Percentiles rank a stretch among this genome's conserved stretches.
These are phyloP conservation scores for Citrus inodora DNA, from an alignment of 345 rosid species.

Conservation along the genomic window DNA sequence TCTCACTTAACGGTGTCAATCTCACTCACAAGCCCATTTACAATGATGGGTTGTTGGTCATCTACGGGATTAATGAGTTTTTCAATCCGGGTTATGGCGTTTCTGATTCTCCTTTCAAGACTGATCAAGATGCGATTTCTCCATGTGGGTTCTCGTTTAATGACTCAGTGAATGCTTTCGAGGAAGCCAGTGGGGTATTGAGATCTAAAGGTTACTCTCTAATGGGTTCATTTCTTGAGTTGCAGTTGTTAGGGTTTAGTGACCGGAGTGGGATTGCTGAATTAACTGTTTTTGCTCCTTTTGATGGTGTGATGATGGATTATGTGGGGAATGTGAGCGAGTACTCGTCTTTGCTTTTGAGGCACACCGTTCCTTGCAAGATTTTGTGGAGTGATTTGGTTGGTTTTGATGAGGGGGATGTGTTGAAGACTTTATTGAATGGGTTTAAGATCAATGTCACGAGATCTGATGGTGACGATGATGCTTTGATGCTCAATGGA, in stretches of 20 bases:
- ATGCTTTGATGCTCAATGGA: conserved; percentile 29
- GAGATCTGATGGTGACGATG: conserved; percentile 18
- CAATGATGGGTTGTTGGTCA: conserved; percentile 34
- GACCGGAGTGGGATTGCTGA: background rate
- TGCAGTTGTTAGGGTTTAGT: conserved; percentile 31
- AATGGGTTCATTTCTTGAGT: conserved; percentile 42
- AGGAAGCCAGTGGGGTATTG: conserved; percentile 21
- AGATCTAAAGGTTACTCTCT: conserved; percentile 36
- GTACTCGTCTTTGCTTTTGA: conserved; percentile 26
- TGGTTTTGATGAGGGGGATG: conserved; percentile 1
- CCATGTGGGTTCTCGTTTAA: conserved; percentile 7
- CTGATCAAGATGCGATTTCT: background rate
- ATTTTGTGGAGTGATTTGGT: conserved; percentile 31
- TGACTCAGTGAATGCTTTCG: background rate
- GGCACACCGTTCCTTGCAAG: conserved; percentile 36
- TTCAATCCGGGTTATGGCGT: conserved; percentile 23
- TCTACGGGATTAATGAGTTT: conserved; percentile 34
- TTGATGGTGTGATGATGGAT: conserved; percentile 24
- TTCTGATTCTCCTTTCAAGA: background rate
- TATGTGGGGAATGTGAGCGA: conserved; percentile 15
- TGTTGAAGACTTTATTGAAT: conserved; percentile 21
- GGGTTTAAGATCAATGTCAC: conserved; percentile 30
- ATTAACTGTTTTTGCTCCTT: conserved; percentile 45
- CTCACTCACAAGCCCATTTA: conserved; percentile 27
- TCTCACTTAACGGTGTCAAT: conserved; percentile 28